Percentiles rank a stretch among this genome's conserved stretches.
Evolutionary conservation across 2,329 filamentous ascomycete species (phyloP).

Genomic region (Alternaria conjuncta): DNA sequence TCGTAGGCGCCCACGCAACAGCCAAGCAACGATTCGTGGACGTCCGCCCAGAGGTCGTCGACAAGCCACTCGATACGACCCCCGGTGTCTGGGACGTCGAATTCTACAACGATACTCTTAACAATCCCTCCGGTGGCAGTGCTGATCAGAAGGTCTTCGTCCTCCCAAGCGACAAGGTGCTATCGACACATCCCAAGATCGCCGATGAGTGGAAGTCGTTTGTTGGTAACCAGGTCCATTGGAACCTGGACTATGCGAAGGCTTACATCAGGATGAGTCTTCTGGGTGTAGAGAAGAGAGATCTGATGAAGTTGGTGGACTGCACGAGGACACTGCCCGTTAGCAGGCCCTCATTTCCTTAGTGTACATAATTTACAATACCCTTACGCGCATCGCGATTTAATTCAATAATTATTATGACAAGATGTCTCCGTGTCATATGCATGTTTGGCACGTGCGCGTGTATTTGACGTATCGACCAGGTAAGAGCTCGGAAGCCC

Average conservation of each 20-base stretch:
- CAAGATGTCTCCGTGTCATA: not conserved
- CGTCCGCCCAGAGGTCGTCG: slow-evolving; percentile 41
- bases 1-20: slow-evolving; percentile 62
- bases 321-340: slow-evolving; percentile 40
- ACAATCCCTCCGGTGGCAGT: slow-evolving; percentile 25
- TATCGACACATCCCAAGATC: slow-evolving; percentile 36
- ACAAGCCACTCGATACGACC: slow-evolving; percentile 55
- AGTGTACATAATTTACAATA: not conserved
- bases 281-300: slow-evolving; percentile 31
- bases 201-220: slow-evolving; percentile 33
- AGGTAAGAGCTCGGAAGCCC: not conserved
- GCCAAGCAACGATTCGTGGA: slow-evolving; percentile 58
- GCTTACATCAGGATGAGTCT: slow-evolving; percentile 43
- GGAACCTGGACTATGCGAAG: slow-evolving; percentile 42
- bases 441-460: not conserved
- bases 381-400: not conserved
- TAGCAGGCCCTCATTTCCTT: slow-evolving; percentile 14
- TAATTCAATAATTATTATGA: not conserved
- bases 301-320: slow-evolving; percentile 31
- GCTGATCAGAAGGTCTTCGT: slow-evolving; percentile 34
- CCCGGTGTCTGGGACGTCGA: slow-evolving; percentile 59
- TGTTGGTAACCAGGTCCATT: slow-evolving; percentile 36
- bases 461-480: not conserved
- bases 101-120: slow-evolving; percentile 54
- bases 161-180: slow-evolving; percentile 34